Evolutionary conservation across 2,329 filamentous ascomycete genomes (phyloP), one percentile per base, ranked within the genome.

Genomic region (Trichoderma oligosporum): DNA sequence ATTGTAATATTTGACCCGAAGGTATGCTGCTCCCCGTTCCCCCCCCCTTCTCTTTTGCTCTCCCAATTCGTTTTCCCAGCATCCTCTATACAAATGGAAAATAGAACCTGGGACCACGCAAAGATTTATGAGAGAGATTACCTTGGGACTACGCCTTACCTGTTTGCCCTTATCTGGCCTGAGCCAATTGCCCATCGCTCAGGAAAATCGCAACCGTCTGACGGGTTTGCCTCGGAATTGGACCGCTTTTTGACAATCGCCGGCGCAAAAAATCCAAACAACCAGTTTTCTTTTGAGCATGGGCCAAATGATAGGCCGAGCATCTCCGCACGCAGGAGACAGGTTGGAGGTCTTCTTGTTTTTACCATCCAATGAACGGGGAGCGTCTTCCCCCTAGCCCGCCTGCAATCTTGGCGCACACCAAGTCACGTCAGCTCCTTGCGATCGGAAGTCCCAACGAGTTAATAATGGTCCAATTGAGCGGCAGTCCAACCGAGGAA

Each of bases 401-500:
- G 29, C 49, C 49, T 58, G 49, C 49, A 36, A 33, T 27, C 18
- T 38, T 20, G 44, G 46, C 49, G 56, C 44, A 47, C 42, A 48
- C 44, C 53, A 48, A 48, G 44, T 56, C 53, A 58, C 48, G 56
- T 58, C 56, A 58, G 48, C 47, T 58, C 54, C 41, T 53, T 25
- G 41, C 35, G 38, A 36, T 57, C 55, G 27, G 45, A 38, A 52
- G 29, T 22, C 31, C 42, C 27, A 48, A 48, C 25, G 35, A 18
- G n/a, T 7, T 39, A n/a, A 14, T n/a, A 36, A 27, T 42, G 33
- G 53, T 27, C 29, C 56, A 53, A 47, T 53, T 53, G 52, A 47
- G 52, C 49, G 27, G 36, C 16, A 53, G 24, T 39, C 33, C n/a
- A 22, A 24, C 20, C 22, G 29, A 24, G n/a, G 18, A 36, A 35